Percentiles rank a stretch among this genome's conserved stretches.
These are phyloP conservation scores for Leccinum pseudoinsigne DNA, from an alignment of 1,284 basidiomycete species.

Conservation along the genomic window DNA sequence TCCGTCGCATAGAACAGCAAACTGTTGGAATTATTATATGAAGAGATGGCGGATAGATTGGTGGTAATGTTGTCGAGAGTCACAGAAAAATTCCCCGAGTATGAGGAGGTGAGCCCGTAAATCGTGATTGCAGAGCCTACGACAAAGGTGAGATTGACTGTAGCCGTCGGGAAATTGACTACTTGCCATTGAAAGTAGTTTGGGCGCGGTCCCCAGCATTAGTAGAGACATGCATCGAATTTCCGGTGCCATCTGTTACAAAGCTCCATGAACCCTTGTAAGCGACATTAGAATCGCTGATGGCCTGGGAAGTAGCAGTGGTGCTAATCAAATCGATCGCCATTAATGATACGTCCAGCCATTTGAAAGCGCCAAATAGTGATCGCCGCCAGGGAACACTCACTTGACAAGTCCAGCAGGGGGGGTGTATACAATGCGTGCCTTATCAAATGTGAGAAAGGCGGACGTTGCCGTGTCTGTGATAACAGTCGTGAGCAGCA, in stretches of 20 bases:
- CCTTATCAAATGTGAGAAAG: constrained; percentile 50
- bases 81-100: constrained; percentile 58
- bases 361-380: constrained; percentile 1
- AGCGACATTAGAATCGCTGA: constrained; percentile 43
- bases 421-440: constrained; percentile 42
- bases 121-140: constrained; percentile 60
- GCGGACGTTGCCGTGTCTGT: constrained; percentile 35
- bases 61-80: constrained; percentile 51
- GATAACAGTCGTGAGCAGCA: constrained; percentile 46
- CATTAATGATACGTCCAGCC: constrained; percentile 18
- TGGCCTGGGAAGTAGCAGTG: constrained; percentile 34
- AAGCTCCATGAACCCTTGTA: constrained; percentile 54
- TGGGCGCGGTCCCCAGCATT: constrained; percentile 47
- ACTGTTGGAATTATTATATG: constrained; percentile 50
- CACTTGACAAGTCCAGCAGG: constrained; percentile 33
- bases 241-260: constrained; percentile 29
- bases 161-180: constrained; percentile 15
- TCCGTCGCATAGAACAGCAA: constrained; percentile 62
- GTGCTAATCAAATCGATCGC: constrained; percentile 35
- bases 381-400: constrained; percentile 21
- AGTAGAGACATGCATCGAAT: constrained; percentile 45
- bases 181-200: constrained; percentile 48
- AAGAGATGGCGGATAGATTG: constrained; percentile 37
- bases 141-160: constrained; percentile 9
- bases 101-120: constrained; percentile 53